Evolutionary conservation across 192 early-diverging fungal species (phyloP).

Genomic region (Backusella sp.): DNA sequence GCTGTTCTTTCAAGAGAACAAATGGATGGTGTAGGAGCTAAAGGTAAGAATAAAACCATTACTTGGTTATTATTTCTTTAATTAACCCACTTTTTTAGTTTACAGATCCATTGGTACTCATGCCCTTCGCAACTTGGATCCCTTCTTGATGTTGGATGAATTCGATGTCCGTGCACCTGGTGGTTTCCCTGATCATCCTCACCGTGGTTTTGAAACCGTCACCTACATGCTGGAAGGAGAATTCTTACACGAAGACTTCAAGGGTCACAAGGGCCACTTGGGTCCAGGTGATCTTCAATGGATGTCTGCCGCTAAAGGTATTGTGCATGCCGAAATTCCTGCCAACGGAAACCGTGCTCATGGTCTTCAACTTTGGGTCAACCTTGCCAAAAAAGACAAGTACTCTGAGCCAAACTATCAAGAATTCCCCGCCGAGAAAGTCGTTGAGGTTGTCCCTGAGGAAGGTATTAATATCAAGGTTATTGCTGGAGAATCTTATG

Average conservation of each 20-base stretch:
- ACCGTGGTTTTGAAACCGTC: conserved; percentile 82
- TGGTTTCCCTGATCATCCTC: conserved; percentile 67
- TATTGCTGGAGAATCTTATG: conserved; percentile 83
- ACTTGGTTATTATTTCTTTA: neutral
- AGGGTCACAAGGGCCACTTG: conserved; percentile 68
- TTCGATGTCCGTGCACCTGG: conserved; percentile 42
- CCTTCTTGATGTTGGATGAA: conserved; percentile 88
- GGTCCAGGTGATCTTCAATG: conserved; percentile 69
- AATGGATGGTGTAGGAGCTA: conserved; percentile 81
- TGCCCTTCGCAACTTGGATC: conserved; percentile 73
- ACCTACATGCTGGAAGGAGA: conserved; percentile 65
- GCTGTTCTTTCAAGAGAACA: conserved; percentile 48
- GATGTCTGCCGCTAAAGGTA: conserved; percentile 54
- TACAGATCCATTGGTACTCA: conserved; percentile 71
- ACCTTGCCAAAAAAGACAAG: conserved; percentile 73
- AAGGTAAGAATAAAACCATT: conserved; percentile 1
- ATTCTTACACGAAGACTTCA: conserved; percentile 74
- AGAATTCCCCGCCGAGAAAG: conserved; percentile 62
- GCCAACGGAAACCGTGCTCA: conserved; percentile 30
- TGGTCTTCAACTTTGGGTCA: conserved; percentile 79
- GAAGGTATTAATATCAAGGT: conserved; percentile 70
- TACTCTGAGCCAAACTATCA: conserved; percentile 68
- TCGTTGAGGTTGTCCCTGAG: conserved; percentile 58
- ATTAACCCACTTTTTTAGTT: conserved; percentile 39
- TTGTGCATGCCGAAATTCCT: conserved; percentile 78